phyloP scores from a whole-genome alignment of 345 rosid species.

The Mallotus nudiflorus region DNA sequence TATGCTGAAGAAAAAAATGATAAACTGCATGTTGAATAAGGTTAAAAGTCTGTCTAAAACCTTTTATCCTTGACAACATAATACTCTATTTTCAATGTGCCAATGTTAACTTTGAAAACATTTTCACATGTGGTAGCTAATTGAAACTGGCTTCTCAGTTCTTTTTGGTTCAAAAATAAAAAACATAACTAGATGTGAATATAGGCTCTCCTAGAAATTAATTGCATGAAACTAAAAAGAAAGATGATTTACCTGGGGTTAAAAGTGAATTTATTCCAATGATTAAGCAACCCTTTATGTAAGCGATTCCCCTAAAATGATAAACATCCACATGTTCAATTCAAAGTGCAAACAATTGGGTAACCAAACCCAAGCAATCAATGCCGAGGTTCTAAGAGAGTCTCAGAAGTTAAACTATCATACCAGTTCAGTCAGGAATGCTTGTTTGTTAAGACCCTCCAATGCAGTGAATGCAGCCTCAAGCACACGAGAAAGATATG shows the following conservation, averaged over 20 bases:
- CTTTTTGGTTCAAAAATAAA: no score
- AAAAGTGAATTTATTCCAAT: constrained; percentile 96
- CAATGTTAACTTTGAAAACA: no score
- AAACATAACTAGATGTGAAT: no score
- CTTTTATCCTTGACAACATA: no score
- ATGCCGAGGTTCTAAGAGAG: constrained; percentile 13
- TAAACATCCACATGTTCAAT: background rate
- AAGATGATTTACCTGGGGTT: constrained; percentile 76
- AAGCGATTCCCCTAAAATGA: constrained; percentile 73
- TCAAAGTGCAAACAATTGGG: background rate
- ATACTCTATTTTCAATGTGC: no score
- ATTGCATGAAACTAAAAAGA: background rate
- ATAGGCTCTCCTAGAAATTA: no score
- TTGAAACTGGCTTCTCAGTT: background rate
- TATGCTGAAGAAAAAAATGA: background rate
- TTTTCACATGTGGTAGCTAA: background rate
- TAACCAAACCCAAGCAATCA: background rate
- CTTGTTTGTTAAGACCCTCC: constrained; percentile 98
- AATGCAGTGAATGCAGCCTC: constrained; percentile 93
- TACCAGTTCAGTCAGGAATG: constrained; percentile 96
- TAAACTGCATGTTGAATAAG: no score
- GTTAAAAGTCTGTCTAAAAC: no score
- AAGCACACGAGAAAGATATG: constrained; percentile 94
- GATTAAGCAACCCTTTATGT: constrained; percentile 80
- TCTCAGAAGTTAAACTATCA: constrained; percentile 15